phyloP scores from a whole-genome alignment of 768 basidiomycete genomes.

The Serendipita vermifera region DNA sequence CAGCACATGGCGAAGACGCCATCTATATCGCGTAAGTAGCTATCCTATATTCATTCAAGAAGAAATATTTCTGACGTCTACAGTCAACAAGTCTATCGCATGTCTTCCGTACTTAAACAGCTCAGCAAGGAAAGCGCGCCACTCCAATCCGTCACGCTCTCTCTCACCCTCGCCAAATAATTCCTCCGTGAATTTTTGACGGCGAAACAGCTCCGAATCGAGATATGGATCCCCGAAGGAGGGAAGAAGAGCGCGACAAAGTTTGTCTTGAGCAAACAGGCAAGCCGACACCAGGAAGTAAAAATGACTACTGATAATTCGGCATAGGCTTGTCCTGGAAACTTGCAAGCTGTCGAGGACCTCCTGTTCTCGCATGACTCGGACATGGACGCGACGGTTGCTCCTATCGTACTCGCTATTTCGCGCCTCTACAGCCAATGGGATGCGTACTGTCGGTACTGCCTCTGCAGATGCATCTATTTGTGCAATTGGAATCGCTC shows the following conservation, averaged over 20 bases:
- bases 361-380: constrained; percentile 77
- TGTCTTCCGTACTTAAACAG: constrained; percentile 85
- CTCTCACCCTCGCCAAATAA: constrained; percentile 57
- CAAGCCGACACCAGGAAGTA: constrained; percentile 18
- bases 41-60: not conserved
- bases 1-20: constrained; percentile 82
- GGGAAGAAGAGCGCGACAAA: constrained; percentile 61
- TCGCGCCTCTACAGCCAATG: constrained; percentile 38
- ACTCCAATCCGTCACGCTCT: constrained; percentile 68
- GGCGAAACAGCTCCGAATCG: constrained; percentile 74
- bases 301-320: constrained; percentile 17
- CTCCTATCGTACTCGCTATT: constrained; percentile 87
- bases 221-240: constrained; percentile 73
- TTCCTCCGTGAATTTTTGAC: constrained; percentile 86
- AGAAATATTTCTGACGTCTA: not conserved
- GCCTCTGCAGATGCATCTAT: constrained; percentile 87
- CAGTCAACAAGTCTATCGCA: constrained; percentile 57
- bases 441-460: constrained; percentile 58
- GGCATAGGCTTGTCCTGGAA: constrained; percentile 55
- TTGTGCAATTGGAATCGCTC: constrained; percentile 74
- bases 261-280: constrained; percentile 75
- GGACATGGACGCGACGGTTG: constrained; percentile 62
- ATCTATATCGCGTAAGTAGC: constrained; percentile 59
- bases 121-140: constrained; percentile 43
- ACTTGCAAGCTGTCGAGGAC: constrained; percentile 60